phyloP scores from a whole-genome alignment of 2,329 filamentous ascomycete species.

The Herpotrichia juniperi region DNA sequence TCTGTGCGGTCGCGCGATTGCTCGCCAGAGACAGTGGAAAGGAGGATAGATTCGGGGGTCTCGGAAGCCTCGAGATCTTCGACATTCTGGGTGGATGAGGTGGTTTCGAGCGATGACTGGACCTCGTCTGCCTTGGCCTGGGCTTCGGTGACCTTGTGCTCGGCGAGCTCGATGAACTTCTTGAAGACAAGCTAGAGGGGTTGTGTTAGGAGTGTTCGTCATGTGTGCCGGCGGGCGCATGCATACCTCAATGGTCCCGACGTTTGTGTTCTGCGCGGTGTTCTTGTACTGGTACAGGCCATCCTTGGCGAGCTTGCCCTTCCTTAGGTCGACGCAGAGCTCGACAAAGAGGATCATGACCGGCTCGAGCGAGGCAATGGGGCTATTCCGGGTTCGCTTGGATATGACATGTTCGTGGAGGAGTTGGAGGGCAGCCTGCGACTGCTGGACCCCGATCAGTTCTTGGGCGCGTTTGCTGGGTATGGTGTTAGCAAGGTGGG shows the following conservation, averaged over 20 bases:
- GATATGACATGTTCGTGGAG: constrained; percentile 99
- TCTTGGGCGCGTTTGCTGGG: constrained; percentile 80
- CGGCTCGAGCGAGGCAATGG: constrained; percentile 93
- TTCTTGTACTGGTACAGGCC: constrained; percentile 99
- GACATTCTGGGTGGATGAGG: constrained; percentile 74
- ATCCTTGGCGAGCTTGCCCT: constrained; percentile 98
- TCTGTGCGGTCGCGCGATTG: constrained; percentile 97
- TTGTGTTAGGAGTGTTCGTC: constrained; percentile 6
- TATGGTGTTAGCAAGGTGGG: constrained; percentile 24
- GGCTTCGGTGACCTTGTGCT: constrained; percentile 93
- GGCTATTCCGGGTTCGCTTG: constrained; percentile 96
- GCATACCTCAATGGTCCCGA: constrained; percentile 90
- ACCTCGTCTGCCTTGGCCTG: constrained; percentile 96
- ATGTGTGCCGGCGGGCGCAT: not conserved
- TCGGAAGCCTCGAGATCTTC: constrained; percentile 97
- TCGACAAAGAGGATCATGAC: constrained; percentile 98
- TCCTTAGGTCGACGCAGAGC: constrained; percentile 94
- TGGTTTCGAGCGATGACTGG: constrained; percentile 83
- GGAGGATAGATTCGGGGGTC: constrained; percentile 96
- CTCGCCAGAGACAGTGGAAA: constrained; percentile 97
- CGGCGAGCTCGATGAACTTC: constrained; percentile 96
- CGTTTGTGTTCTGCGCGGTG: constrained; percentile 98
- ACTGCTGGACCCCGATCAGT: constrained; percentile 96
- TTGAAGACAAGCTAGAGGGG: constrained; percentile 75
- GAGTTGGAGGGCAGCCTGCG: constrained; percentile 87